Base-by-base conservation (phyloP, 495 filamentous ascomycete species). In the Trichoderma virens region DNA sequence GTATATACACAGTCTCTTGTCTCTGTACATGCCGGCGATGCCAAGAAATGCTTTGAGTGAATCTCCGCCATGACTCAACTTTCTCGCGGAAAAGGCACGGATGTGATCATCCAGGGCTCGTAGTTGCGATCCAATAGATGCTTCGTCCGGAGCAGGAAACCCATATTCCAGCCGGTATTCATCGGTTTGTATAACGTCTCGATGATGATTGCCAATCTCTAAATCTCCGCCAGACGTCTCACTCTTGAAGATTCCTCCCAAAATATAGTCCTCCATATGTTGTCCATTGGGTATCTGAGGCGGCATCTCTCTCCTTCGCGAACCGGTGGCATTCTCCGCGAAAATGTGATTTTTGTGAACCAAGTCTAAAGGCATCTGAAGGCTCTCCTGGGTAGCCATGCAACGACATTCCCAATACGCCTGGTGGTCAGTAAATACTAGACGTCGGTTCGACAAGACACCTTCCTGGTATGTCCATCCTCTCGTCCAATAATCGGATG, bases 401-500 rank as follows among this genome's bases (percentile, higher is more conserved):
- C 35, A 41, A 7, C 66, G 62, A 65, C 77, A 79, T 32, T 76
- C 73, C 65, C 70, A 81, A 35, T 73, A 76, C 30, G 70, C 56
- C 61, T 76, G 72, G 3, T 72, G 38, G 5, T 72, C 68, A 0
- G 70, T 73, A 59, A 81, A 73, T 25, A 73, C 71, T 8, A 80
- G 51, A 0, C 73, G 66, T 0, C 75, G 70, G 11, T 60, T 65
- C 2, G 75, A 74, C 14, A 80, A 63, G 2, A 78, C 31, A 3
- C 61, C 72, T 65, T 80, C 78, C 63, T 80, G 78, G 63, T 68
- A 78, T 6, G 77, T 80, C 78, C 77, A 80, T 9, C 73, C 78
- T 20, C 78, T 65, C 0, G 71, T 74, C 2, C 30, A 34, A 72
- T 71, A 79, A 8, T 63, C 62, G 0, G 70, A 74, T 0, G 64